Conservation (phyloP, 139 green algal species). For the Yamagishiella unicocca region DNA sequence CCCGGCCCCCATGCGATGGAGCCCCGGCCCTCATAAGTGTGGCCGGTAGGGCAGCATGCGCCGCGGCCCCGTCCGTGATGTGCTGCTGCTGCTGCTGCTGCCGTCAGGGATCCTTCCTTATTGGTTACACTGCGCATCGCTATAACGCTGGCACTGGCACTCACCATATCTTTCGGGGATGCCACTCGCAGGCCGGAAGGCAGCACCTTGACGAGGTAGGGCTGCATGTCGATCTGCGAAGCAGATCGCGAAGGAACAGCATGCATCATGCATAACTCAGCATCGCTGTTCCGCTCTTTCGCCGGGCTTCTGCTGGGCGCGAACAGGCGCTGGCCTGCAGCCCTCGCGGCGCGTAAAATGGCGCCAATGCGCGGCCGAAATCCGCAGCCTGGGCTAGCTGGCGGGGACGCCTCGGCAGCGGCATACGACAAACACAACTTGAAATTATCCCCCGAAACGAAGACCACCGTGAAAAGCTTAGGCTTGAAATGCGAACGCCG, state of each 20-base stretch:
- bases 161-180: neutral
- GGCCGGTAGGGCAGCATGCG: neutral
- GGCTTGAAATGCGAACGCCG: neutral
- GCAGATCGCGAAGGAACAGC: neutral
- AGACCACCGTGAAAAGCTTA: neutral
- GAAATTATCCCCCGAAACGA: too few species aligned
- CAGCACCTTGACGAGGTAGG: conserved; percentile 29
- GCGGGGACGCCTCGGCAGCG: too few species aligned
- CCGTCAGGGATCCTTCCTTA: neutral
- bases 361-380: too few species aligned
- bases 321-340: too few species aligned
- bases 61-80: neutral
- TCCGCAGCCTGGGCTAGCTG: too few species aligned
- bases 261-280: neutral
- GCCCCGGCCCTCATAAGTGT: neutral
- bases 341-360: too few species aligned
- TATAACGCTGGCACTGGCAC: neutral
- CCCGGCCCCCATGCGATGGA: neutral
- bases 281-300: too few species aligned
- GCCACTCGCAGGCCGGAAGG: neutral
- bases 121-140: neutral
- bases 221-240: conserved; percentile 17
- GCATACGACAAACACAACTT: too few species aligned
- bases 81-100: neutral
- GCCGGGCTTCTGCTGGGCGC: too few species aligned